phyloP scores from a whole-genome alignment of 352 stramenopile genomes.

The Globisporangium alternatum region DNA sequence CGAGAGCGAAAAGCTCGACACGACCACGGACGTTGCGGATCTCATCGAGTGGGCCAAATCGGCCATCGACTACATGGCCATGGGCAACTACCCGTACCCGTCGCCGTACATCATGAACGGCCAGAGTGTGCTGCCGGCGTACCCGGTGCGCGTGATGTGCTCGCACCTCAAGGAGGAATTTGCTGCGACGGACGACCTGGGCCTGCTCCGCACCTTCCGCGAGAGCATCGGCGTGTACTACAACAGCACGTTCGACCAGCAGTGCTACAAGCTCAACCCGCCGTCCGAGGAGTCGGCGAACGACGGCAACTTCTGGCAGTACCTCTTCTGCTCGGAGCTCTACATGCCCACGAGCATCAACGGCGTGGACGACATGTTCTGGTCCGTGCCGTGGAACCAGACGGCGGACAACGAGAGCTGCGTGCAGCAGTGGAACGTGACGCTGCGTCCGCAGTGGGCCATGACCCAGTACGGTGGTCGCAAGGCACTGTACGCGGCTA shows the following conservation, averaged over 20 bases:
- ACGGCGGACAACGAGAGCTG: slow-evolving; percentile 64
- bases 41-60: slow-evolving; percentile 69
- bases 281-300: slow-evolving; percentile 51
- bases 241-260: slow-evolving; percentile 59
- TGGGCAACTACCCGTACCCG: slow-evolving; percentile 96
- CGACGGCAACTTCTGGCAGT: slow-evolving; percentile 75
- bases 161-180: slow-evolving; percentile 49
- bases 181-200: slow-evolving; percentile 25
- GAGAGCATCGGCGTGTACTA: slow-evolving; percentile 70
- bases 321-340: slow-evolving; percentile 75
- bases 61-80: slow-evolving; percentile 92
- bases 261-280: slow-evolving; percentile 51
- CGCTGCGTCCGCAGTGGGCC: slow-evolving; percentile 61
- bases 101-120: slow-evolving; percentile 94
- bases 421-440: slow-evolving; percentile 57
- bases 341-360: slow-evolving; percentile 65
- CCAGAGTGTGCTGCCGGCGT: slow-evolving; percentile 82
- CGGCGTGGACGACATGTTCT: slow-evolving; percentile 89
- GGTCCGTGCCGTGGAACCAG: slow-evolving; percentile 58
- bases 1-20: slow-evolving; percentile 37
- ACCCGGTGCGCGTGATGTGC: slow-evolving; percentile 88
- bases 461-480: slow-evolving; percentile 68
- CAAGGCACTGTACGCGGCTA: slow-evolving; percentile 60
- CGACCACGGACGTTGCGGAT: slow-evolving; percentile 38
- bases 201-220: slow-evolving; percentile 51